Evolutionary conservation across 345 rosid species (phyloP).

Genomic region (Raphanus raphanistrum): DNA sequence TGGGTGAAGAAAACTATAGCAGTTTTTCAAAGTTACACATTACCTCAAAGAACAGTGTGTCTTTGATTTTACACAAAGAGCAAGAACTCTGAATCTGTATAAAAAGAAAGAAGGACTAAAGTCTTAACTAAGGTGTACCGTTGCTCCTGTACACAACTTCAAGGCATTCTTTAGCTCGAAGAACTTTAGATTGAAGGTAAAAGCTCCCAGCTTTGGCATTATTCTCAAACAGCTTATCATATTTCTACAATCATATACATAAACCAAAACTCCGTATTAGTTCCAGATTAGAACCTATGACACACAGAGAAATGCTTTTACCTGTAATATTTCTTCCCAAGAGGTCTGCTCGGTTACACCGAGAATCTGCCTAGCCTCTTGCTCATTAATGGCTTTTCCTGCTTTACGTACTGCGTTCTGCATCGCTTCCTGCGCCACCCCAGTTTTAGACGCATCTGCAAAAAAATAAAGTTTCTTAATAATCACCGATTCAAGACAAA

Average conservation of each 20-base stretch:
- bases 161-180: constrained; percentile 84
- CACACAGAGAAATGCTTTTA: not conserved
- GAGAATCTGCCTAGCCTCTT: constrained; percentile 90
- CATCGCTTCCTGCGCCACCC: constrained; percentile 80
- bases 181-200: constrained; percentile 95
- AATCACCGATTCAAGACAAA: not conserved
- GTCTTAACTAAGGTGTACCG: constrained; percentile 41
- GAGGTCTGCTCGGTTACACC: constrained; percentile 64
- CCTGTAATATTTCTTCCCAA: constrained; percentile 88
- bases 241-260: constrained; percentile 52
- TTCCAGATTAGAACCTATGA: not conserved
- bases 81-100: constrained; percentile 7
- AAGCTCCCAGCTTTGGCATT: constrained; percentile 85
- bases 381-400: constrained; percentile 69
- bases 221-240: constrained; percentile 68
- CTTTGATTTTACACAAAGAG: constrained; percentile 31
- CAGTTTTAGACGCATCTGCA: constrained; percentile 82
- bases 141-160: constrained; percentile 48
- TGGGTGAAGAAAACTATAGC: not conserved
- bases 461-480: constrained; percentile 1
- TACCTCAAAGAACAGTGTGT: constrained; percentile 17
- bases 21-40: constrained; percentile 14
- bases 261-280: constrained; percentile 27
- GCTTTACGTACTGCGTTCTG: constrained; percentile 62
- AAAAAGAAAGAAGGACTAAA: not conserved